Conservation (phyloP, 2,329 filamentous ascomycete species). For the Pyrenophora teres region DNA sequence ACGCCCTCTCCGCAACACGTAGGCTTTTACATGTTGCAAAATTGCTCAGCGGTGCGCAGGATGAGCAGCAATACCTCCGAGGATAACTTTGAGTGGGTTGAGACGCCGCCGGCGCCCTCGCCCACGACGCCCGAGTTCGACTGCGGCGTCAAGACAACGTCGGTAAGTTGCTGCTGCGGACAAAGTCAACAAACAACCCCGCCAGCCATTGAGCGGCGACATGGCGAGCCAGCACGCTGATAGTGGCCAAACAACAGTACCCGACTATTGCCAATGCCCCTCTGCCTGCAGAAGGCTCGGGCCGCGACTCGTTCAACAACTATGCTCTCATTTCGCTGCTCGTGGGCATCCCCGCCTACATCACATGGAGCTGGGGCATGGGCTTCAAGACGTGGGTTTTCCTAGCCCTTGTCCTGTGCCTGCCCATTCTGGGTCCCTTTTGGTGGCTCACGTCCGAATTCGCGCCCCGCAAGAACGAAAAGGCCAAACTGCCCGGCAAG, state of each 20-base stretch:
- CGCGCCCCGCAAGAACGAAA: slow-evolving; percentile 89
- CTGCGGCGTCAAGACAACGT: slow-evolving; percentile 65
- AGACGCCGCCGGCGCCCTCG: slow-evolving; percentile 63
- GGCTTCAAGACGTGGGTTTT: slow-evolving; percentile 87
- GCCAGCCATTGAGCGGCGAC: slow-evolving; percentile 40
- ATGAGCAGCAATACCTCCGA: slow-evolving; percentile 50
- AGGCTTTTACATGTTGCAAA: slow-evolving; percentile 33
- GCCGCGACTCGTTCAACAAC: slow-evolving; percentile 88
- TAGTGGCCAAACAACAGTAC: slow-evolving; percentile 60
- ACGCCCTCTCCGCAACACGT: slow-evolving; percentile 32
- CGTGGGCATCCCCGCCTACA: slow-evolving; percentile 73
- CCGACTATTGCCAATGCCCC: slow-evolving; percentile 92
- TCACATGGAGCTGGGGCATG: slow-evolving; percentile 82
- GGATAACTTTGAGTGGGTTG: slow-evolving; percentile 68
- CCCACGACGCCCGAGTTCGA: slow-evolving; percentile 58
- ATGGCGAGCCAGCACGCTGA: slow-evolving; percentile 30
- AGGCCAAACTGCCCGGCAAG: slow-evolving; percentile 82
- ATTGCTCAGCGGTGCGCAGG: slow-evolving; percentile 40
- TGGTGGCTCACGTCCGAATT: slow-evolving; percentile 81
- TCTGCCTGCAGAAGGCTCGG: slow-evolving; percentile 84
- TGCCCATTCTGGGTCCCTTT: slow-evolving; percentile 80
- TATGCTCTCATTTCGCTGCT: slow-evolving; percentile 72
- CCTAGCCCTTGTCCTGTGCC: slow-evolving; percentile 75
- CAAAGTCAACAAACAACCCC: slow-evolving; percentile 16
- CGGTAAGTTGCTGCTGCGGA: slow-evolving; percentile 51